Conservation (phyloP, 2,329 filamentous ascomycete species). For the Fusarium sp. region DNA sequence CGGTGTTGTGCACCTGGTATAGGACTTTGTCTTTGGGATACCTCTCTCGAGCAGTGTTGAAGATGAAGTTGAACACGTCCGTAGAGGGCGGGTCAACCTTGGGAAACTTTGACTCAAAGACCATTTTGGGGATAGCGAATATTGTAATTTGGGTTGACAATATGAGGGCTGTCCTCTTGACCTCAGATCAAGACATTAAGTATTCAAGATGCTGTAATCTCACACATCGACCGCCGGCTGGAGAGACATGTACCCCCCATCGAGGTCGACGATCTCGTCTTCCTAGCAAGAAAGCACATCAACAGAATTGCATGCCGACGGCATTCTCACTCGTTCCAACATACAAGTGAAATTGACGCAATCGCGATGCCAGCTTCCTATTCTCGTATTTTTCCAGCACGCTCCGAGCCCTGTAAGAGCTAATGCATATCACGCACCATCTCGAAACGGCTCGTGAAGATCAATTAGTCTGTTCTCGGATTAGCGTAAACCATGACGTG, state of each 20-base stretch:
- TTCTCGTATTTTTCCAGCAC: neutral
- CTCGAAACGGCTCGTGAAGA: neutral
- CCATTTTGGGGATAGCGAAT: neutral
- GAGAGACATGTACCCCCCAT: no score
- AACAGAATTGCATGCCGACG: neutral
- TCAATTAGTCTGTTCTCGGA: neutral
- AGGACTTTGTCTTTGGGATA: neutral
- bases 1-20: neutral
- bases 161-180: neutral
- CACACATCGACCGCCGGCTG: no score
- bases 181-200: neutral
- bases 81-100: neutral
- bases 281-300: neutral
- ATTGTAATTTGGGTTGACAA: no score
- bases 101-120: neutral
- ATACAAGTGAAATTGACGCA: neutral
- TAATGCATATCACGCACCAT: neutral
- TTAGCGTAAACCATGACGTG: neutral
- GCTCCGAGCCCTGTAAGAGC: neutral
- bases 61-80: neutral
- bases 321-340: no score
- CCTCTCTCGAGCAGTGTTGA: neutral
- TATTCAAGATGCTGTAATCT: no score
- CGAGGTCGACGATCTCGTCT: no score
- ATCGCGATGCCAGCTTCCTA: neutral